Base-by-base conservation (phyloP, 108 stramenopile species). In the Skeletonema potamos region DNA sequence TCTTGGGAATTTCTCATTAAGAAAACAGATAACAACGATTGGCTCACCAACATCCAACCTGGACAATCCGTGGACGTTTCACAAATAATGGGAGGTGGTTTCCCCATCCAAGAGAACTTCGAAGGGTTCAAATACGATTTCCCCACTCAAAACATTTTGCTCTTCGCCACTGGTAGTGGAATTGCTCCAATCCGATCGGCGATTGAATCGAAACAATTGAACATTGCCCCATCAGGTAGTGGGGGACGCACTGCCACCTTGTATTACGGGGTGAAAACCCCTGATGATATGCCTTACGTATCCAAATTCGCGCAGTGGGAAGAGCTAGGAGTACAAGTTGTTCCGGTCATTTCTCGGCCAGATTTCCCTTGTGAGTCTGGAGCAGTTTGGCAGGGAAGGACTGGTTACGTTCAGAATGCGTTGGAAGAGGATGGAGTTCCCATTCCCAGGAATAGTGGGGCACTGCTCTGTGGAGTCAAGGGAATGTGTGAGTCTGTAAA, bases 171-270 rank as follows among this genome's bases (percentile, higher is more conserved):
- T 26, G 97, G 97, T 13, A 86, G 79, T 66, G 96, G 96, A 12
- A 92, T 97, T 66, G 95, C 97, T 0, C 97, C 97, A 27, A 89
- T 97, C 66, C 92, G 92, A 39, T 91, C 97, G 24, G 93, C 93
- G 6, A 94, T 96, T 68, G 97, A 97, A 77, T 86, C 86, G 18
- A 74, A 76, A 27, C 74, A 76, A 51, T 79, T 97, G 55, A 81
- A 88, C 30, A 68, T 93, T 20, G 73, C 79, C 11, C 57, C 64
- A 10, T 24, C 69, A 5, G 79, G 75, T 4, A 56, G 70, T 10
- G 89, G 88, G 54, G 90, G 87, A 51, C 77, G 93, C 27, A 82
- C 87, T 0, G 86, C 85, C 36, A 92, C 87, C 33, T 64, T 96
- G 29, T 96, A 94, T 72, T 96, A 94, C 61, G 96, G 96, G n/a